Evolutionary conservation across 129 eudicot genomes (phyloP).

Genomic region (Kitagawia praeruptora): DNA sequence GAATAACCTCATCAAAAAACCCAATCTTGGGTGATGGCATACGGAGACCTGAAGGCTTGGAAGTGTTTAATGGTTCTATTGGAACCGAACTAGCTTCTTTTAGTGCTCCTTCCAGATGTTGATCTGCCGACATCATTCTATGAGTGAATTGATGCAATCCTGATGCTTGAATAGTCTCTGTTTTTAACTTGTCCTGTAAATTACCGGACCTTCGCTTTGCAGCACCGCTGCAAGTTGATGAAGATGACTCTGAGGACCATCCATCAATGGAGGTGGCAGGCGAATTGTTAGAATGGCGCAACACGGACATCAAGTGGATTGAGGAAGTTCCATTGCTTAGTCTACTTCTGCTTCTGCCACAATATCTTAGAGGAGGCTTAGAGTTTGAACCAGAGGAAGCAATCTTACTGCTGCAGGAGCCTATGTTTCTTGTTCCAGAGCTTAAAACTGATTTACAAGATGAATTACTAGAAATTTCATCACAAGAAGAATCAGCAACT

Average conservation of each 20-base stretch:
- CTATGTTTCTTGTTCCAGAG: conserved; percentile 18
- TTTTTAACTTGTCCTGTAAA: neutral
- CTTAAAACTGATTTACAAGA: conserved; percentile 23
- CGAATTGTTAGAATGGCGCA: conserved; percentile 24
- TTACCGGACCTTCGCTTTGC: neutral
- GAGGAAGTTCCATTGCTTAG: conserved; percentile 10
- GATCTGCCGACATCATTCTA: conserved; percentile 8
- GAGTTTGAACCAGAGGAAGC: conserved; percentile 19
- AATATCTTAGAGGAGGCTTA: conserved; percentile 1
- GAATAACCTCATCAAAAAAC: conserved; percentile 59
- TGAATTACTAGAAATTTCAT: conserved; percentile 20
- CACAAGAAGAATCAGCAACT: conserved; percentile 11
- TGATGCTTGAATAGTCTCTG: neutral
- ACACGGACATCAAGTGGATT: conserved; percentile 22
- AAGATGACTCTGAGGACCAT: conserved; percentile 24
- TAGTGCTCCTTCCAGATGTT: conserved; percentile 6
- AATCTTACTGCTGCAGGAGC: conserved; percentile 26
- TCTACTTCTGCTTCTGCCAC: conserved; percentile 13
- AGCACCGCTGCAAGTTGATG: conserved; percentile 14
- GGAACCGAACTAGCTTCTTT: conserved; percentile 15
- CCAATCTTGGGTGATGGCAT: conserved; percentile 67
- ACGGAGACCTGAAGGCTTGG: conserved; percentile 55
- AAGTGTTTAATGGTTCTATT: conserved; percentile 21
- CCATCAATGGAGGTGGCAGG: conserved; percentile 36
- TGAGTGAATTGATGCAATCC: conserved; percentile 1